Evolutionary conservation across 768 basidiomycete genomes (phyloP).

Genomic region (Naganishia randhawae): DNA sequence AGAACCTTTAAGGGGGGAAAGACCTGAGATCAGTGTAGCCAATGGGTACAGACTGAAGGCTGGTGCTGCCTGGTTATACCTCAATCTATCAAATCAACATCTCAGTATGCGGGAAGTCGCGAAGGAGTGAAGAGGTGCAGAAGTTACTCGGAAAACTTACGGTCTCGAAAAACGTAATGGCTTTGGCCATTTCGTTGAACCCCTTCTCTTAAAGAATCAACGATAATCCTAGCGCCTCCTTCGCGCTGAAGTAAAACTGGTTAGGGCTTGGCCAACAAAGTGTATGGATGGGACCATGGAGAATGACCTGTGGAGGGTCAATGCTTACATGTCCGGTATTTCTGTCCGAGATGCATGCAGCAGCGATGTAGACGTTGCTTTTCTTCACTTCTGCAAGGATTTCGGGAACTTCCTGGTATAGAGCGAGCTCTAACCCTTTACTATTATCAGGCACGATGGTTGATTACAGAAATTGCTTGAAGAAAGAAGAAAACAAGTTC

Average conservation of each 20-base stretch:
- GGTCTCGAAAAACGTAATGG: constrained; percentile 51
- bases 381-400: constrained; percentile 62
- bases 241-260: constrained; percentile 59
- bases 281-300: too few relatives aligned
- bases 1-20: constrained; percentile 56
- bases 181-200: constrained; percentile 38
- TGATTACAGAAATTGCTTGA: not conserved
- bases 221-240: constrained; percentile 60
- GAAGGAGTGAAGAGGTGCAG: not conserved
- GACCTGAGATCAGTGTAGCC: constrained; percentile 50
- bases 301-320: not conserved
- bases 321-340: constrained; percentile 64
- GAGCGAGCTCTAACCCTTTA: constrained; percentile 59
- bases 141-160: constrained; percentile 26
- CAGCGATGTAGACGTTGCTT: constrained; percentile 59
- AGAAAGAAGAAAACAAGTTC: not conserved
- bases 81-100: constrained; percentile 38
- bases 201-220: constrained; percentile 42
- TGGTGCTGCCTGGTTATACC: constrained; percentile 49
- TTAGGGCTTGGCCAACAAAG: constrained; percentile 19
- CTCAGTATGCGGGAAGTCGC: not conserved
- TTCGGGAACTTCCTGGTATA: constrained; percentile 71
- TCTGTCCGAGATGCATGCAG: constrained; percentile 72
- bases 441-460: constrained; percentile 46
- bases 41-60: constrained; percentile 54